Evolutionary conservation across 805 yeast species (phyloP).

Genomic region (Cyberlindnera maclurae): DNA sequence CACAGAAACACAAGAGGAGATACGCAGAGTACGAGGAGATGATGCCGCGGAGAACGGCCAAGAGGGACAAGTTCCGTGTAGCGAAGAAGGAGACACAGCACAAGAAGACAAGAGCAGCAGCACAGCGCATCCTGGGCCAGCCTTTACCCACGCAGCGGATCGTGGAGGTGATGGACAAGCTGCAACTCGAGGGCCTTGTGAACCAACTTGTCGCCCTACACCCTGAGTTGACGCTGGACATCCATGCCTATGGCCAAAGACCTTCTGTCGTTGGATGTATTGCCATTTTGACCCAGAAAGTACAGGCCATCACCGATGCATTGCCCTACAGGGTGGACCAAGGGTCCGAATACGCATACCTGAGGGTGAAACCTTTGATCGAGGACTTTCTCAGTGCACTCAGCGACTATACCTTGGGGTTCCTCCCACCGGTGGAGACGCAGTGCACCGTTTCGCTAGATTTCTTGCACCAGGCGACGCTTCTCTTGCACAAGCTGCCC

Average conservation of each 20-base stretch:
- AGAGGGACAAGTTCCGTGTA: constrained; percentile 2
- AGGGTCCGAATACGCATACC: constrained; percentile 66
- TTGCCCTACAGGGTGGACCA: constrained; percentile 75
- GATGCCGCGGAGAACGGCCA: constrained; percentile 2
- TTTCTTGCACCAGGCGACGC: constrained; percentile 57
- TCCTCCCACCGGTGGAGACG: constrained; percentile 63
- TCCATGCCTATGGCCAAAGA: constrained; percentile 46
- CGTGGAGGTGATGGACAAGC: constrained; percentile 60
- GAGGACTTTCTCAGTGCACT: constrained; percentile 64
- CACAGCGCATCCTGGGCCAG: constrained; percentile 39
- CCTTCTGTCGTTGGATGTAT: constrained; percentile 50
- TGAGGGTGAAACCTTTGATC: constrained; percentile 61
- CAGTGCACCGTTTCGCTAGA: constrained; percentile 45
- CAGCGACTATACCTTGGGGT: constrained; percentile 66
- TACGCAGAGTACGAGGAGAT: constrained; percentile 2
- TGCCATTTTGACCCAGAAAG: constrained; percentile 37
- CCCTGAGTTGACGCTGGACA: constrained; percentile 52
- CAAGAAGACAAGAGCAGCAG: constrained; percentile 1
- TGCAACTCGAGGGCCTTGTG: constrained; percentile 46
- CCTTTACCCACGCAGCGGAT: constrained; percentile 56
- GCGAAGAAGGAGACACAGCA: constrained; percentile 1
- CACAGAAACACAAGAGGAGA: constrained; percentile 6
- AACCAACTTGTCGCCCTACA: constrained; percentile 46
- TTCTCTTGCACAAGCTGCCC: constrained; percentile 57
- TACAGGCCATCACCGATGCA: constrained; percentile 33